phyloP scores from a whole-genome alignment of 805 yeast species.

The Tanozyma kutaoensis region DNA sequence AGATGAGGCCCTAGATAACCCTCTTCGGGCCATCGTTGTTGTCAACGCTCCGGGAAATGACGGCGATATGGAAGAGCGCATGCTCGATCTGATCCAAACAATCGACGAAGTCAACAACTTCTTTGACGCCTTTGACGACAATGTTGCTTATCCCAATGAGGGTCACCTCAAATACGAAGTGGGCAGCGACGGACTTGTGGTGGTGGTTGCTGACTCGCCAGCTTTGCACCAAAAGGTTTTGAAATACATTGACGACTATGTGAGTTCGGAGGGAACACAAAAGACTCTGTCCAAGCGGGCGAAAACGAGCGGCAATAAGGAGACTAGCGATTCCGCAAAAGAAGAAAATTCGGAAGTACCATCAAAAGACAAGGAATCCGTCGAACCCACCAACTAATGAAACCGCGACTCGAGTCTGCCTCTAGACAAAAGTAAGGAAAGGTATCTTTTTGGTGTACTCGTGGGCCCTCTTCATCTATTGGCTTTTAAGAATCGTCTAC shows the following conservation, averaged over 20 bases:
- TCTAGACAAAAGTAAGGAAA: too few species aligned
- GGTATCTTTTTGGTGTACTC: too few species aligned
- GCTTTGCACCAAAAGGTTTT: constrained; percentile 24
- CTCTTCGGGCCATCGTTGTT: constrained; percentile 30
- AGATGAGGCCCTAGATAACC: constrained; percentile 29
- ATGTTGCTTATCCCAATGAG: constrained; percentile 41
- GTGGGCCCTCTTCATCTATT: too few species aligned
- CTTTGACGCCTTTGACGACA: constrained; percentile 38
- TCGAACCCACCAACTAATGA: too few species aligned
- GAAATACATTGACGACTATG: constrained; percentile 27
- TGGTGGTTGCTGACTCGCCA: constrained; percentile 34
- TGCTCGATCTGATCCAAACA: constrained; percentile 30
- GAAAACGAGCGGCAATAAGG: too few species aligned
- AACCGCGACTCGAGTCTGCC: too few species aligned
- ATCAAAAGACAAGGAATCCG: too few species aligned
- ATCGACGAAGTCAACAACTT: constrained; percentile 35
- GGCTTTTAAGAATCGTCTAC: too few species aligned
- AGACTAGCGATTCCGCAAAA: too few species aligned
- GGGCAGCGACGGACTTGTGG: constrained; percentile 47
- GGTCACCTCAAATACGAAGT: constrained; percentile 44
- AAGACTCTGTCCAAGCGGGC: too few species aligned
- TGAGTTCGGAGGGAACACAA: background rate
- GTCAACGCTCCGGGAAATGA: constrained; percentile 21
- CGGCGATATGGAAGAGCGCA: constrained; percentile 36
- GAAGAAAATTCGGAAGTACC: too few species aligned